Evolutionary conservation across 129 eudicot species (phyloP).

Genomic region (Escallonia herrerae): DNA sequence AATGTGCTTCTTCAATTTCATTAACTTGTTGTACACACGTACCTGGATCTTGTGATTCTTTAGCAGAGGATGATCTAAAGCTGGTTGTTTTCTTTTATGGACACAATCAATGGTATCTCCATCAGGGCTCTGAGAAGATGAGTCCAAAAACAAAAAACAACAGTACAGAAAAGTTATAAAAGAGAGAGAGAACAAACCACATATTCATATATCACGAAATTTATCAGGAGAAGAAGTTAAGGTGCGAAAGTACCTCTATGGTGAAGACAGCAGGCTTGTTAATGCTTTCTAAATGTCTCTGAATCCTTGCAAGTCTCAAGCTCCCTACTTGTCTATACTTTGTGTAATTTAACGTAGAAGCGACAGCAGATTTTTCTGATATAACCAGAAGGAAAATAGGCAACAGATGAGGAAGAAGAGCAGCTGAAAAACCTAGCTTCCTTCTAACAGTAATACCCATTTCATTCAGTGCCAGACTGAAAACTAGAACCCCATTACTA

Average conservation of each 20-base stretch:
- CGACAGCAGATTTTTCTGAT: conserved; percentile 11
- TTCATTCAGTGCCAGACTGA: conserved; percentile 25
- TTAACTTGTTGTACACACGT: neutral
- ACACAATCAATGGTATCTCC: conserved; percentile 96
- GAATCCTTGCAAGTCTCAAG: conserved; percentile 84
- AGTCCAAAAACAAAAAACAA: neutral
- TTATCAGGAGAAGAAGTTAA: neutral
- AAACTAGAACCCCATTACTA: conserved; percentile 12
- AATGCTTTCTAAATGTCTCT: conserved; percentile 71
- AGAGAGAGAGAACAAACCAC: too few species aligned
- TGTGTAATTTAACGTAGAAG: conserved; percentile 62
- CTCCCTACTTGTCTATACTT: conserved; percentile 68
- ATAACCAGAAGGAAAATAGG: conserved; percentile 21
- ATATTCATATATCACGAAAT: too few species aligned
- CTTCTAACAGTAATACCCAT: conserved; percentile 16
- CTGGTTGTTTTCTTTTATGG: conserved; percentile 81
- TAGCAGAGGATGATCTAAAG: conserved; percentile 91
- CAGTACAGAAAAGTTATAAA: neutral
- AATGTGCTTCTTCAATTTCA: neutral
- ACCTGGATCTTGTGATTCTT: conserved; percentile 99
- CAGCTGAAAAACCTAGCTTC: conserved; percentile 13
- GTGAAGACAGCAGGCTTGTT: conserved; percentile 89
- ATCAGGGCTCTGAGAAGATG: conserved; percentile 71
- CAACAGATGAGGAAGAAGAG: conserved; percentile 15
- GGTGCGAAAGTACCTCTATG: conserved; percentile 45